Evolutionary conservation across 192 early-diverging fungal genomes (phyloP), one percentile per base, ranked within the genome.

Genomic region (Neocallimastix lanati): DNA sequence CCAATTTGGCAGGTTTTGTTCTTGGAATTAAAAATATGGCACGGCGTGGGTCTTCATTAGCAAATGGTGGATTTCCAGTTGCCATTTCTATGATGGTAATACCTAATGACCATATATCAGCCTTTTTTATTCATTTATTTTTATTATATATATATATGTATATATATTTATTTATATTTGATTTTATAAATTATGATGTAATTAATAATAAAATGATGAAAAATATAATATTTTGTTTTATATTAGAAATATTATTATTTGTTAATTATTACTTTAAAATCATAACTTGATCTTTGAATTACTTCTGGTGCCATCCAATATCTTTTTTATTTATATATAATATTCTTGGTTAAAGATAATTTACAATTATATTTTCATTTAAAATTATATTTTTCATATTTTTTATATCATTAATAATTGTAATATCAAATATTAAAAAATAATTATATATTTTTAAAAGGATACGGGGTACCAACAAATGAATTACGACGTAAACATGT

Each of bases 81-180:
- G 95, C 94, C 79, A 99, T 92, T 81, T 99, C 98, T 77, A 97
- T 96, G 29, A 97, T 93, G 9, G 98, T 98, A 82, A 99, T 98
- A 11, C 98, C 98, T 29, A 99, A 87, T 0, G 96, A 98, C 98
- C 98, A 99, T 37, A 99, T 96, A 83, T 99, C 98, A n/a, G 94
- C 94, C 92, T 95, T 83, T 33, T 33, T 33, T 6, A 33, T 33
- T 33, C 30, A 33, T 33, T 33, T n/a, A n/a, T n/a, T n/a, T n/a
- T n/a, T n/a, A n/a, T n/a, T n/a, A n/a, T n/a, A n/a, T n/a, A n/a
- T n/a, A n/a, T n/a, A n/a, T n/a, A n/a, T n/a, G n/a, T n/a, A n/a
- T n/a, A n/a, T n/a, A n/a, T n/a, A n/a, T n/a, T n/a, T n/a, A n/a
- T n/a, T n/a, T n/a, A n/a, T n/a, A n/a, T n/a, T n/a, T n/a, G n/a